A percentile compares a stretch with the other conserved stretches of the same genome.
These are phyloP conservation scores for Xerocomellus chrysenteron DNA, from an alignment of 768 basidiomycete species.

Conservation along the genomic window DNA sequence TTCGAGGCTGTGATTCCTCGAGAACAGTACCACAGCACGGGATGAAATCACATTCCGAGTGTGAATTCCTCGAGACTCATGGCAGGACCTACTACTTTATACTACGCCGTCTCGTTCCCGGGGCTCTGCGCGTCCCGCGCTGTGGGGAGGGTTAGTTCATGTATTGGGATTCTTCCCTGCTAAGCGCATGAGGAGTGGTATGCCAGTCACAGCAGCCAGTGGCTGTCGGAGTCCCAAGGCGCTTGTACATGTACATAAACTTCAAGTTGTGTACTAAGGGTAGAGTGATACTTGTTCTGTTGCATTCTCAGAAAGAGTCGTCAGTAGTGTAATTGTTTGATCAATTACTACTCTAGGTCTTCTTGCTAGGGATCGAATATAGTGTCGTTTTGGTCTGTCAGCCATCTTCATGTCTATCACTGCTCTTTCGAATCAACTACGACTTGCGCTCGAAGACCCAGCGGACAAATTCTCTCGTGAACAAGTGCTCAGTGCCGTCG, in stretches of 20 bases:
- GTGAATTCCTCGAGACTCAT: no score
- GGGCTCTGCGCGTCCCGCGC: no score
- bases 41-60: no score
- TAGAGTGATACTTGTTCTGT: background rate
- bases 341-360: background rate
- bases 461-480: slow-evolving; percentile 50
- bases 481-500: slow-evolving; percentile 49
- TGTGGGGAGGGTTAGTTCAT: no score
- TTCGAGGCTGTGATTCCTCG: no score
- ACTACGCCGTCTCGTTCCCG: no score
- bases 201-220: no score
- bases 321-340: background rate
- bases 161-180: no score
- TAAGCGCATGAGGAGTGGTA: no score
- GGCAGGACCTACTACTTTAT: no score
- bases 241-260: background rate
- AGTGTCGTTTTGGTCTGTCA: slow-evolving; percentile 7
- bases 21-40: no score
- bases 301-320: background rate
- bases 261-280: slow-evolving; percentile 2
- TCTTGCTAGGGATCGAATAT: background rate
- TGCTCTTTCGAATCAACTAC: slow-evolving; percentile 50
- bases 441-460: slow-evolving; percentile 53
- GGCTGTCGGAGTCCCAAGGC: no score
- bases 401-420: slow-evolving; percentile 34